phyloP scores from a whole-genome alignment of 2,329 filamentous ascomycete genomes.

The Talaromyces sp. region DNA sequence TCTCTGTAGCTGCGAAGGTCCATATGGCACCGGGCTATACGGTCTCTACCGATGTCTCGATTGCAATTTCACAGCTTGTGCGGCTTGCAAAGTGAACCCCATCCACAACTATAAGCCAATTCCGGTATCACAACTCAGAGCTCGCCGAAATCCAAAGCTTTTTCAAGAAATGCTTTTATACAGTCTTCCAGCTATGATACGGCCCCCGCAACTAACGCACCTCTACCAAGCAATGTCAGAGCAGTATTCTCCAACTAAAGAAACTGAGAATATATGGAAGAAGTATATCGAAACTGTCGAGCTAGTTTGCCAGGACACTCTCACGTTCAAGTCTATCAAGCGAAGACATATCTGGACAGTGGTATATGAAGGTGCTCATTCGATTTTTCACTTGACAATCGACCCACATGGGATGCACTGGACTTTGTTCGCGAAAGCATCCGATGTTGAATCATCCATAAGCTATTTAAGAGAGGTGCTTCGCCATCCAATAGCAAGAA shows the following conservation, averaged over 20 bases:
- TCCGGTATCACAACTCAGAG: conserved; percentile 12
- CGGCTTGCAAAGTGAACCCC: conserved; percentile 52
- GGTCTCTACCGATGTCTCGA: conserved; percentile 45
- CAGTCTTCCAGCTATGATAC: conserved; percentile 35
- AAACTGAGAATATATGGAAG: conserved; percentile 25
- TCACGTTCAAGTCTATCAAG: conserved; percentile 26
- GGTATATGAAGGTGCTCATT: conserved; percentile 24
- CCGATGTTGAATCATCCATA: conserved; percentile 32
- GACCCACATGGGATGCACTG: conserved; percentile 35
- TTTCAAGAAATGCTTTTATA: conserved; percentile 44
- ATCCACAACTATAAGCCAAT: conserved; percentile 40
- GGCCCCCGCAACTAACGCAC: background rate
- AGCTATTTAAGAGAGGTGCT: conserved; percentile 41
- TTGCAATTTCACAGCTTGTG: conserved; percentile 54
- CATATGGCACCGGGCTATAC: conserved; percentile 32
- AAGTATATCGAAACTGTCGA: conserved; percentile 30
- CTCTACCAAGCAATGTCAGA: conserved; percentile 1
- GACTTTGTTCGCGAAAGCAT: conserved; percentile 46
- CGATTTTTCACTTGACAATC: conserved; percentile 26
- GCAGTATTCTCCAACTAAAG: conserved; percentile 3
- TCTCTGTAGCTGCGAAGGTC: conserved; percentile 56
- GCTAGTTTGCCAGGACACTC: conserved; percentile 22
- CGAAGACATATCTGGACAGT: conserved; percentile 30
- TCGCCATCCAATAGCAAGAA: conserved; percentile 44
- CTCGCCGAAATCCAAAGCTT: conserved; percentile 35